phyloP scores from a whole-genome alignment of 306 rosid species.

The Cucumis hystrix region DNA sequence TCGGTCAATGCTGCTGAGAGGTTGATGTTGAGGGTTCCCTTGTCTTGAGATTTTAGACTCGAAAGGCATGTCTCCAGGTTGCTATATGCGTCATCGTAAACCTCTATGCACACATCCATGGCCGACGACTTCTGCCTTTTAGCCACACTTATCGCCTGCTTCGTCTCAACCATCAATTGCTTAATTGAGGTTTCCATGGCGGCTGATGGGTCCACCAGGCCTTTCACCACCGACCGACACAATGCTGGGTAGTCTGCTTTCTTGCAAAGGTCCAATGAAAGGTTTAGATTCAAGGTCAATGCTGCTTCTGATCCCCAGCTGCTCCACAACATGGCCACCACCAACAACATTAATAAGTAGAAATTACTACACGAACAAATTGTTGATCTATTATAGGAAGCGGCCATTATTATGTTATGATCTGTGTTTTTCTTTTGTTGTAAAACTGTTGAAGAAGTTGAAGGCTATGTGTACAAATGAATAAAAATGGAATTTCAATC shows the following conservation, averaged over 20 bases:
- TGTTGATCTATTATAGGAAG: too few relatives aligned
- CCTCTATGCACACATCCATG: not conserved
- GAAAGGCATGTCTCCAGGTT: not conserved
- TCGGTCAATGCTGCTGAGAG: slow-evolving; percentile 5
- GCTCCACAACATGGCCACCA: not conserved
- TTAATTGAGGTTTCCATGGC: not conserved
- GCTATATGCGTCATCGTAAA: not conserved
- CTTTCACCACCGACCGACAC: slow-evolving; percentile 1
- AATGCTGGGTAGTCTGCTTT: not conserved
- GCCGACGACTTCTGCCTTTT: not conserved
- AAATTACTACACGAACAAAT: not conserved
- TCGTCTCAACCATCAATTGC: not conserved
- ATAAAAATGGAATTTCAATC: not conserved
- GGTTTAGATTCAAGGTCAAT: not conserved
- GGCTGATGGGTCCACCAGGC: not conserved
- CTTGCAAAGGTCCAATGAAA: not conserved
- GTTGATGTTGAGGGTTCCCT: not conserved
- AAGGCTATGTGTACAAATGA: too few relatives aligned
- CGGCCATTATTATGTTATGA: too few relatives aligned
- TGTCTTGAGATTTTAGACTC: not conserved
- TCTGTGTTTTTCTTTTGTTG: too few relatives aligned
- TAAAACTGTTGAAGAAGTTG: not conserved
- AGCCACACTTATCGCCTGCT: not conserved
- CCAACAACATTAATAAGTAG: not conserved
- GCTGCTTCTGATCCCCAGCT: not conserved